Conservation (phyloP, 208 protist species). For the Leishmania martiniquensis region DNA sequence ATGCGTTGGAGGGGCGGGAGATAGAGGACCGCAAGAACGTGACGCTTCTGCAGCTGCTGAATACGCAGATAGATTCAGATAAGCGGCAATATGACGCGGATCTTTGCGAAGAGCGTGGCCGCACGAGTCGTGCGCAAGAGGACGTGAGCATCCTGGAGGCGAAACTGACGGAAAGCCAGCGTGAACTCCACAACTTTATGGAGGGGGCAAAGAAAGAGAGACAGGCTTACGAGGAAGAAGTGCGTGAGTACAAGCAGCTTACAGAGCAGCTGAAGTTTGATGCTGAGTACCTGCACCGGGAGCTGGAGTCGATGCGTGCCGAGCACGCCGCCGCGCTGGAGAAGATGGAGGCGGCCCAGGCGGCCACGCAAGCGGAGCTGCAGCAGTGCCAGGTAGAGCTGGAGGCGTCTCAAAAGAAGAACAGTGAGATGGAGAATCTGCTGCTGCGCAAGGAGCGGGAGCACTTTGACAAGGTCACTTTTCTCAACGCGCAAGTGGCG, state of each 20-base stretch:
- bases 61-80: conserved; percentile 77
- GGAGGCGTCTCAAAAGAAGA: conserved; percentile 63
- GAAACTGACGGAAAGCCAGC: conserved; percentile 41
- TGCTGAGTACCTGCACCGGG: conserved; percentile 69
- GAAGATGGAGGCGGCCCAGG: conserved; percentile 36
- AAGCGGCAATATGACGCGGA: conserved; percentile 68
- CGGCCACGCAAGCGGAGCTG: conserved; percentile 39
- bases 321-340: conserved; percentile 36
- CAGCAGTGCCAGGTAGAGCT: conserved; percentile 52
- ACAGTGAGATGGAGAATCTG: conserved; percentile 64
- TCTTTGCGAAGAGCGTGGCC: conserved; percentile 53
- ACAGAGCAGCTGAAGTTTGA: conserved; percentile 89
- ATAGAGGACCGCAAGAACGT: conserved; percentile 85
- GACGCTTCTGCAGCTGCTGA: conserved; percentile 85
- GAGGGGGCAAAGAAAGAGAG: conserved; percentile 45
- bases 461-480: conserved; percentile 87
- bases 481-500: conserved; percentile 87
- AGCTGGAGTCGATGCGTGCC: conserved; percentile 58
- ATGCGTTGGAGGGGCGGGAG: conserved; percentile 71
- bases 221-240: conserved; percentile 37
- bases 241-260: conserved; percentile 76
- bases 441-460: conserved; percentile 71
- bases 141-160: conserved; percentile 42
- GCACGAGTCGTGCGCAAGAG: conserved; percentile 33
- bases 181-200: conserved; percentile 49